Percentiles rank a stretch among this genome's conserved stretches.
Conservation (phyloP, 1,139 yeast genomes). For the Pichia sp. region DNA sequence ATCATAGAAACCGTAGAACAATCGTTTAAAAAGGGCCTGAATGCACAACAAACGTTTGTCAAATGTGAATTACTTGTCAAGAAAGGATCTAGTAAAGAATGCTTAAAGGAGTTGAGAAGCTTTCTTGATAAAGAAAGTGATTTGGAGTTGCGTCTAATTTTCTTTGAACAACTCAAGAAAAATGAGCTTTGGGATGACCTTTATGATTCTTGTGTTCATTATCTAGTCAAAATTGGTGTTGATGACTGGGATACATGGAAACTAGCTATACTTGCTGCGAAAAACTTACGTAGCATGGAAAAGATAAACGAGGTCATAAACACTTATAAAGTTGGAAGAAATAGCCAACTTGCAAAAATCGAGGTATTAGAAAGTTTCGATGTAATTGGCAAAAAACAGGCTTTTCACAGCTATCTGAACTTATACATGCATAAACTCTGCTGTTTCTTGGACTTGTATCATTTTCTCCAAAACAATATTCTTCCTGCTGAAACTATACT, state of each 20-base stretch:
- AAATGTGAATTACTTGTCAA: slow-evolving; percentile 43
- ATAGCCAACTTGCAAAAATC: slow-evolving; percentile 51
- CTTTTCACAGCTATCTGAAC: slow-evolving; percentile 38
- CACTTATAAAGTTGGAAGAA: slow-evolving; percentile 42
- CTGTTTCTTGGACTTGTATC: slow-evolving; percentile 48
- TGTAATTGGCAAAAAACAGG: slow-evolving; percentile 21
- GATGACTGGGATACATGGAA: slow-evolving; percentile 65
- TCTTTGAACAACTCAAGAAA: slow-evolving; percentile 42
- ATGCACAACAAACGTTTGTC: slow-evolving; percentile 58
- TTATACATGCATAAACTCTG: slow-evolving; percentile 50
- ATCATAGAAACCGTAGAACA: slow-evolving; percentile 39
- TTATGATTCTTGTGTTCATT: slow-evolving; percentile 32
- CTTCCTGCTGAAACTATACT: slow-evolving; percentile 3
- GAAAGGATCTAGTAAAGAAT: slow-evolving; percentile 33
- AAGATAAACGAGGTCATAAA: slow-evolving; percentile 31
- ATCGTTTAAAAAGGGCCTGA: slow-evolving; percentile 36
- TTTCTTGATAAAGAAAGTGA: slow-evolving; percentile 42
- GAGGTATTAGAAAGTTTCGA: slow-evolving; percentile 37
- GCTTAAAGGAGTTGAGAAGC: slow-evolving; percentile 33
- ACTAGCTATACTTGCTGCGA: slow-evolving; percentile 43
- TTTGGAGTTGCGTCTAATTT: slow-evolving; percentile 53
- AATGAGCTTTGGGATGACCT: slow-evolving; percentile 41
- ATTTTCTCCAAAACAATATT: slow-evolving; percentile 30
- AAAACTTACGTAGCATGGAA: slow-evolving; percentile 24
- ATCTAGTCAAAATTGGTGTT: slow-evolving; percentile 42